Conservation (phyloP, 345 rosid species). For the Turnera subulata region DNA sequence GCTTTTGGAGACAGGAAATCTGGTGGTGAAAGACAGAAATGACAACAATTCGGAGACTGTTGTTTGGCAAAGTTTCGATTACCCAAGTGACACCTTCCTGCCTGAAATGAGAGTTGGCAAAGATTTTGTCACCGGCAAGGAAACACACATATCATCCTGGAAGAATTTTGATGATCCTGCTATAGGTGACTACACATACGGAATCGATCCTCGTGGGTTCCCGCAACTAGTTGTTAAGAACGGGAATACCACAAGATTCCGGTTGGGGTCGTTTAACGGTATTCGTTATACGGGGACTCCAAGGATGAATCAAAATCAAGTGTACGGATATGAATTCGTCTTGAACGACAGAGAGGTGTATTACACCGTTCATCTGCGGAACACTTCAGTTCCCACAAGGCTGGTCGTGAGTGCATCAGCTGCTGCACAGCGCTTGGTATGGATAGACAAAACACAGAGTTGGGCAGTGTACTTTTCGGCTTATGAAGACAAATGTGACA, state of each 20-base stretch:
- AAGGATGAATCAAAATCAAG: not conserved
- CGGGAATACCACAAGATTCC: not conserved
- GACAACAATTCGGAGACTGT: not conserved
- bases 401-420: not conserved
- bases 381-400: constrained; percentile 2
- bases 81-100: constrained; percentile 17
- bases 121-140: not conserved
- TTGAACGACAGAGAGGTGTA: constrained; percentile 9
- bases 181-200: not conserved
- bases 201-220: constrained; percentile 10
- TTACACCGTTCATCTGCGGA: not conserved
- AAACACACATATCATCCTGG: constrained; percentile 4
- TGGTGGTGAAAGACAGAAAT: constrained; percentile 14
- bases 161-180: constrained; percentile 18
- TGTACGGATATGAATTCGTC: not conserved
- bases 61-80: constrained; percentile 22
- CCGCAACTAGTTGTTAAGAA: constrained; percentile 8
- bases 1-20: constrained; percentile 24
- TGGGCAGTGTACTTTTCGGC: not conserved
- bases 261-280: constrained; percentile 18
- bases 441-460: not conserved
- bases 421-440: not conserved
- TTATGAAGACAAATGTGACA: constrained; percentile 7
- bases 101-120: constrained; percentile 17
- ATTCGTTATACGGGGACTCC: constrained; percentile 5